phyloP scores from a whole-genome alignment of 192 early-diverging fungal species.

The Coemansia umbellata region DNA sequence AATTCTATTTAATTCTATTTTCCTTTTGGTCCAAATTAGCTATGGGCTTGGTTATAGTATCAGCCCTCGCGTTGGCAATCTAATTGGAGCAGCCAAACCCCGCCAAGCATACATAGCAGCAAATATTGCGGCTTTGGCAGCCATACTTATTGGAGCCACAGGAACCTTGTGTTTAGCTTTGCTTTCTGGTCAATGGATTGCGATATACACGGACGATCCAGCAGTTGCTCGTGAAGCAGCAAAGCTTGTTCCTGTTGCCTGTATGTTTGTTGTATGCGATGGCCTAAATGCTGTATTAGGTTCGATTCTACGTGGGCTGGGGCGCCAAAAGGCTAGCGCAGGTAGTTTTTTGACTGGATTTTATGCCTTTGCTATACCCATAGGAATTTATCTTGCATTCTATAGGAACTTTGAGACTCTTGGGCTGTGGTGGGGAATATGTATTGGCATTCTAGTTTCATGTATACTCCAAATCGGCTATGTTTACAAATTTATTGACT shows the following conservation, averaged over 20 bases:
- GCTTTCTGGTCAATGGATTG: constrained; percentile 29
- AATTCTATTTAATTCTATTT: constrained; percentile 59
- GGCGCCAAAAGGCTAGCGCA: constrained; percentile 47
- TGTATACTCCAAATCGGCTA: constrained; percentile 12
- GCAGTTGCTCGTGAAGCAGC: constrained; percentile 67
- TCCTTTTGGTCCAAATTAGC: constrained; percentile 62
- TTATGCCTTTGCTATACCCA: constrained; percentile 43
- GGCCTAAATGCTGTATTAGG: constrained; percentile 57
- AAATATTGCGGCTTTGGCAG: constrained; percentile 49
- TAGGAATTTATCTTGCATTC: constrained; percentile 46
- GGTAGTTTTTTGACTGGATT: constrained; percentile 40
- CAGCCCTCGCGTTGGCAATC: constrained; percentile 72
- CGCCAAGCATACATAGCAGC: constrained; percentile 58
- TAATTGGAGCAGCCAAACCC: constrained; percentile 59
- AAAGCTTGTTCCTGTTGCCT: constrained; percentile 66
- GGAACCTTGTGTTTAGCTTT: constrained; percentile 4
- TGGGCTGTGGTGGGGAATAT: constrained; percentile 35
- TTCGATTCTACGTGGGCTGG: constrained; percentile 50
- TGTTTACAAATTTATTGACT: constrained; percentile 19
- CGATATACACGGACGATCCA: constrained; percentile 60
- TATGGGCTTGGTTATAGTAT: constrained; percentile 71
- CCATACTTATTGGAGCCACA: constrained; percentile 49
- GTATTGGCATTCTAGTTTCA: constrained; percentile 11
- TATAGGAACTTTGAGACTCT: constrained; percentile 15
- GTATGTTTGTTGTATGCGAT: constrained; percentile 59